Evolutionary conservation across 1,284 basidiomycete species (phyloP), one percentile per base, ranked within the genome.

Genomic region (Apiotrichum siamense): DNA sequence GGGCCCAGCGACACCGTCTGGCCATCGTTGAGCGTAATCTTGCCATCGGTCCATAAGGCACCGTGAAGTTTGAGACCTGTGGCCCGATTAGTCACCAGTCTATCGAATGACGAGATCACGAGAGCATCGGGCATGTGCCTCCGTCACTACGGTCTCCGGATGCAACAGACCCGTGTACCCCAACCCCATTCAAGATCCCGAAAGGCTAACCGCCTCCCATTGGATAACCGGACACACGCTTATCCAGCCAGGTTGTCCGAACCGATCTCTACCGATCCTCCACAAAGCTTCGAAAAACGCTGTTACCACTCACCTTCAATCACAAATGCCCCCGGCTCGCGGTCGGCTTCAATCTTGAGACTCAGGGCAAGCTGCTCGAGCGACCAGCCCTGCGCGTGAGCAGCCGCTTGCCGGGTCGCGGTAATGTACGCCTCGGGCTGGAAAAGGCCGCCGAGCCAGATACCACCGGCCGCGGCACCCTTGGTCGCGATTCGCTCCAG

Each of bases 341-440:
- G 83, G 11, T 44, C n/a, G 33, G 82, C 79, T 61, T 88, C 88
- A 38, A 96, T 82, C 54, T 88, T 86, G 18, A 97, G 76, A 50
- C 83, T 76, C 38, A 97, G 74, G 49, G 82, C 78, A 59, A 96
- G 72, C n/a, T 88, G 90, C 73, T 97, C 92, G 57, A 97, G 76
- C 70, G 88, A 92, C 84, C 87, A 88, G 58, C 83, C 83, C 75
- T 87, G 90, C 50, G 84, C 80, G 69, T 96, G 91, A 2, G 92
- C 92, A 9, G 92, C 86, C 17, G 87, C 84, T 73, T 97, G 93
- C 47, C 92, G 81, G 2, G 90, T 93, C 1, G 92, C 92, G 1
- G 92, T 96, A 63, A 97, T 81, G 71, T 91, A 96, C 3, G 90
- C 91, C 66, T 93, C 89, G 1, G 93, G 93, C 80, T 89, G 92